phyloP scores from a whole-genome alignment of 202 grass and related monocot species.

The Zoysia matrella region DNA sequence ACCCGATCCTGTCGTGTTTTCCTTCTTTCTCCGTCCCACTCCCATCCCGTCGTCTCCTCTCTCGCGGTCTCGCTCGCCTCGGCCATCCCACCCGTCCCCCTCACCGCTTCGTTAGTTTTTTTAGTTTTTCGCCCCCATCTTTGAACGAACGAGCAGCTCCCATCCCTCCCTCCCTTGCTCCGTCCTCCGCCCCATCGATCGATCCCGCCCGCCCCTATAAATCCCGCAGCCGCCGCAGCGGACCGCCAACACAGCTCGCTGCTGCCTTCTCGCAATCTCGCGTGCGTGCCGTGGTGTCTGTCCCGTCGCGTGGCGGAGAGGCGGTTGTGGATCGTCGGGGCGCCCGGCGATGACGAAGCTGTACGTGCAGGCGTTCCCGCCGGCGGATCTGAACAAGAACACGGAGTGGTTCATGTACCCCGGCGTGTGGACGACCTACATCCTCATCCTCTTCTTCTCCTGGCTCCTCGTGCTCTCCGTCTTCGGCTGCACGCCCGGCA shows the following conservation, averaged over 20 bases:
- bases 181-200: background rate
- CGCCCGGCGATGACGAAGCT: conserved; percentile 72
- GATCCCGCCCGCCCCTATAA: conserved; percentile 21
- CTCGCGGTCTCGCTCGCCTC: background rate
- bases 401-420: conserved; percentile 99
- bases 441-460: conserved; percentile 96
- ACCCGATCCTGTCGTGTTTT: conserved; percentile 12
- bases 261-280: background rate
- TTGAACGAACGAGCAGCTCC: conserved; percentile 31
- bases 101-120: background rate
- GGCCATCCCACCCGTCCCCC: conserved; percentile 28
- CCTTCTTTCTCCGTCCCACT: background rate
- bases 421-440: conserved; percentile 96
- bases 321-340: background rate
- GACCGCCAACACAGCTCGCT: conserved; percentile 18
- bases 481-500: conserved; percentile 78
- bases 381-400: conserved; percentile 97
- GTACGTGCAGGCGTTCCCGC: conserved; percentile 80
- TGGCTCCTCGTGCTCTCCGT: conserved; percentile 95
- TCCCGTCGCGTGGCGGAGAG: background rate
- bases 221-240: conserved; percentile 25
- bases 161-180: background rate
- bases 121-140: conserved; percentile 49
- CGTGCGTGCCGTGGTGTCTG: background rate
- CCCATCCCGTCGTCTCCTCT: background rate